Percentiles rank a stretch among this genome's conserved stretches.
Evolutionary conservation across 106 monocot species (phyloP).

Genomic region (Cymbidium sinense): DNA sequence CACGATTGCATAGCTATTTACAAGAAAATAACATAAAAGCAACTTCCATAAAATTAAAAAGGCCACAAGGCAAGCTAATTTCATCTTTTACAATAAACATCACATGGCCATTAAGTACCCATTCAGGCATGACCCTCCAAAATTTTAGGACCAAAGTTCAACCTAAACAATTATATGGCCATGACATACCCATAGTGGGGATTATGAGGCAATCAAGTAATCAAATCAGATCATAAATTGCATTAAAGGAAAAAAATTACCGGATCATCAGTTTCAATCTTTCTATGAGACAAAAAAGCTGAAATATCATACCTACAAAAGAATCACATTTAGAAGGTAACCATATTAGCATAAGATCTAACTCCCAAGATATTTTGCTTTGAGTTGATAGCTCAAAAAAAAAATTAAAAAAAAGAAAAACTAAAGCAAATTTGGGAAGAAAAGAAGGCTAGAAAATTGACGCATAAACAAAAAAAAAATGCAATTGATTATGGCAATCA

Average conservation of each 20-base stretch:
- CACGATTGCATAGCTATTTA: not conserved
- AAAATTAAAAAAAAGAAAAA: not conserved
- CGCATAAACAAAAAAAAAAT: not conserved
- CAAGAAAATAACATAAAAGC: not conserved
- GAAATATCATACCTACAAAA: conserved; percentile 89
- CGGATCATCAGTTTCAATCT: conserved; percentile 80
- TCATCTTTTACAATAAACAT: not conserved
- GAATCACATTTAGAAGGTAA: not conserved
- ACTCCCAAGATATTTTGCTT: not conserved
- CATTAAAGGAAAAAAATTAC: conserved; percentile 28
- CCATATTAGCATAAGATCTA: not conserved
- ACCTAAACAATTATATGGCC: not conserved
- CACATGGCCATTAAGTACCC: not conserved
- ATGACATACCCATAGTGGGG: not conserved
- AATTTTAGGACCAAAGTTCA: not conserved
- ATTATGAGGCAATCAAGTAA: not conserved
- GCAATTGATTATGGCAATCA: not conserved
- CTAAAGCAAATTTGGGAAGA: not conserved
- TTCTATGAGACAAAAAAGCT: conserved; percentile 74
- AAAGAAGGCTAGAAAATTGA: too few species aligned
- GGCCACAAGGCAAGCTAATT: not conserved
- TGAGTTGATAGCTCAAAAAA: not conserved
- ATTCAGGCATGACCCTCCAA: not conserved
- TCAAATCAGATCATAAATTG: not conserved
- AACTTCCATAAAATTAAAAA: too few species aligned